Evolutionary conservation across 345 rosid species (phyloP).

Genomic region (Populus tremula): DNA sequence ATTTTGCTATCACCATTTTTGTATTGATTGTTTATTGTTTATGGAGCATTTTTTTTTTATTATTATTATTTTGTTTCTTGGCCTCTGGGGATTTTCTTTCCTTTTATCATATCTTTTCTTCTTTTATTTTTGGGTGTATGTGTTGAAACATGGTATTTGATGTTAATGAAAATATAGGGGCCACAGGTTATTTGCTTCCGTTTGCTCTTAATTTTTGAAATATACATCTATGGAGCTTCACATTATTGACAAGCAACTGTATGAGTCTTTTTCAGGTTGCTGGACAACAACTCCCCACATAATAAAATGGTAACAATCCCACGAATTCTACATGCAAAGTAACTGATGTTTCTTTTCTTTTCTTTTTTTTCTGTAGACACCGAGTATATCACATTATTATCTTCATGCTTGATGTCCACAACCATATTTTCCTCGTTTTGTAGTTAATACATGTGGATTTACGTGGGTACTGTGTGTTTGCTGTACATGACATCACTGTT

Average conservation of each 20-base stretch:
- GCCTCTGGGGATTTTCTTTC: not conserved
- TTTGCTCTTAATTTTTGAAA: not conserved
- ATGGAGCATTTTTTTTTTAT: not conserved
- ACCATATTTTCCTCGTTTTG: not conserved
- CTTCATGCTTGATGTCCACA: not conserved
- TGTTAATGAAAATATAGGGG: not conserved
- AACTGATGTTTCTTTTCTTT: too few relatives aligned
- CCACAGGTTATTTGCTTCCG: not conserved
- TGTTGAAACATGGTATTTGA: not conserved
- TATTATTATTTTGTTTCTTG: not conserved
- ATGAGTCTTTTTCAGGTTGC: slow-evolving; percentile 48
- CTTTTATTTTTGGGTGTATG: not conserved
- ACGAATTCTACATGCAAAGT: not conserved
- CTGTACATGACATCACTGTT: too few relatives aligned
- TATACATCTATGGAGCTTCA: not conserved
- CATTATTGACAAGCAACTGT: not conserved
- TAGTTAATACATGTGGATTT: not conserved
- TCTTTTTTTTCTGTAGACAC: not conserved
- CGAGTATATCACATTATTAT: not conserved
- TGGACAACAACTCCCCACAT: slow-evolving; percentile 57
- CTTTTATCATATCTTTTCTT: not conserved
- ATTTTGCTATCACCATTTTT: not conserved
- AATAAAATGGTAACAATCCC: slow-evolving; percentile 47
- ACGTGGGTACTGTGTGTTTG: not conserved
- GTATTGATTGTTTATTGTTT: too few relatives aligned